Percentiles rank a stretch among this genome's conserved stretches.
These are phyloP conservation scores for Lyophyllum atratum DNA, from an alignment of 768 basidiomycete species.

Conservation along the genomic window DNA sequence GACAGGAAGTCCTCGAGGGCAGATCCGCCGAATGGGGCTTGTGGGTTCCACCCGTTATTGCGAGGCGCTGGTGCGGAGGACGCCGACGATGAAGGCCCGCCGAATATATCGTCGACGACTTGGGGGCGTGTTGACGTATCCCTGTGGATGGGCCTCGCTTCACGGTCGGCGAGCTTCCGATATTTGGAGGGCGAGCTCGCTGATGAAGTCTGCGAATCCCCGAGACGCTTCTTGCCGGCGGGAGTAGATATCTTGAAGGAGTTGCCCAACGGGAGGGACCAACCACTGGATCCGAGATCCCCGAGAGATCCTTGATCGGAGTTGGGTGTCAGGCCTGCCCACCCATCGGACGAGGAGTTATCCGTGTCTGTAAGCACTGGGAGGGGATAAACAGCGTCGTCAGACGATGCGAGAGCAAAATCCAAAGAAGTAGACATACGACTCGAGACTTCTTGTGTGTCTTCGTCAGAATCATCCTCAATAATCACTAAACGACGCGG, in stretches of 20 bases:
- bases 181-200: slow-evolving; percentile 15
- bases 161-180: slow-evolving; percentile 8
- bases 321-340: background rate
- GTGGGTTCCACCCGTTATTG: background rate
- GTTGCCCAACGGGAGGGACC: background rate
- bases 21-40: background rate
- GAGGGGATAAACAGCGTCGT: background rate
- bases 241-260: slow-evolving; percentile 4
- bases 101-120: slow-evolving; percentile 3
- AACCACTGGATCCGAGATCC: slow-evolving; percentile 9
- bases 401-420: background rate
- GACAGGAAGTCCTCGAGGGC: slow-evolving; percentile 9
- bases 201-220: background rate
- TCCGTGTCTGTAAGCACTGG: slow-evolving; percentile 20
- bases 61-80: background rate
- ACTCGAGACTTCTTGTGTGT: background rate
- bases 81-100: background rate
- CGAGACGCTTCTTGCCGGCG: slow-evolving; percentile 1
- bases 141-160: background rate
- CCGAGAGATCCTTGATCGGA: slow-evolving; percentile 5
- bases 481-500: background rate
- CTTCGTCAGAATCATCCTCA: slow-evolving; percentile 15
- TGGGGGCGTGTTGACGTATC: background rate
- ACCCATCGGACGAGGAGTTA: background rate
- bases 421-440: background rate